These are phyloP conservation scores for Penicillium sp. DNA, from an alignment of 2,329 filamentous ascomycete species.

Conservation along the genomic window DNA sequence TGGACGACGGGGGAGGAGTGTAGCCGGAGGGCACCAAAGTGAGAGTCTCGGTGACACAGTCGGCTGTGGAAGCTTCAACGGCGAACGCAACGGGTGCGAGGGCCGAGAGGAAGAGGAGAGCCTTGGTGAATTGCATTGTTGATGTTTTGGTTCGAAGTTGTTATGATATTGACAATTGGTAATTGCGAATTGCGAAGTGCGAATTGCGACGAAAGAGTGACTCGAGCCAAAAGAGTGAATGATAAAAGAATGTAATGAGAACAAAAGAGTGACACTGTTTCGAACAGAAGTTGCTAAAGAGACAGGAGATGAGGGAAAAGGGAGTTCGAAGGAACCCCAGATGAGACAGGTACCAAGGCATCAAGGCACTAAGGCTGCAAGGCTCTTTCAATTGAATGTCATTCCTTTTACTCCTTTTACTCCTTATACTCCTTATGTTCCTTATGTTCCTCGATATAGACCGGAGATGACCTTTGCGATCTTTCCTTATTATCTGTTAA, in stretches of 20 bases:
- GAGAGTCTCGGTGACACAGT: slow-evolving; percentile 25
- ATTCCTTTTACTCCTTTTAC: no score
- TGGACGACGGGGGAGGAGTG: slow-evolving; percentile 19
- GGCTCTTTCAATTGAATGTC: not conserved
- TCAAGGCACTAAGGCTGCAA: not conserved
- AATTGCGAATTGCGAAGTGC: not conserved
- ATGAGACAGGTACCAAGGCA: not conserved
- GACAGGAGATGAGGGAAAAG: not conserved
- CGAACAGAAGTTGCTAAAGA: slow-evolving; percentile 8
- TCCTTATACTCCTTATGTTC: no score
- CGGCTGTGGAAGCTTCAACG: slow-evolving; percentile 19
- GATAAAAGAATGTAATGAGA: slow-evolving; percentile 30
- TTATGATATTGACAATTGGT: not conserved
- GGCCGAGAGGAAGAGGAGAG: slow-evolving; percentile 30
- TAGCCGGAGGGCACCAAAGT: slow-evolving; percentile 27
- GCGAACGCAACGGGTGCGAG: slow-evolving; percentile 31
- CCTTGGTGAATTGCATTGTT: slow-evolving; percentile 36
- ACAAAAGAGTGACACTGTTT: slow-evolving; percentile 26
- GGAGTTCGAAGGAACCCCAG: not conserved
- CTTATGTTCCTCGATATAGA: not conserved
- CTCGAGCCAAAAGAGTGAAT: slow-evolving; percentile 29
- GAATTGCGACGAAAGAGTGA: not conserved
- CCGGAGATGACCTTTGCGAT: no score
- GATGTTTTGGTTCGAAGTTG: slow-evolving; percentile 7
- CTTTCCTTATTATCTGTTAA: no score